Percentiles rank a stretch among this genome's conserved stretches.
phyloP scores from a whole-genome alignment of 108 stramenopile species.

The Discostella stelligeroides region DNA sequence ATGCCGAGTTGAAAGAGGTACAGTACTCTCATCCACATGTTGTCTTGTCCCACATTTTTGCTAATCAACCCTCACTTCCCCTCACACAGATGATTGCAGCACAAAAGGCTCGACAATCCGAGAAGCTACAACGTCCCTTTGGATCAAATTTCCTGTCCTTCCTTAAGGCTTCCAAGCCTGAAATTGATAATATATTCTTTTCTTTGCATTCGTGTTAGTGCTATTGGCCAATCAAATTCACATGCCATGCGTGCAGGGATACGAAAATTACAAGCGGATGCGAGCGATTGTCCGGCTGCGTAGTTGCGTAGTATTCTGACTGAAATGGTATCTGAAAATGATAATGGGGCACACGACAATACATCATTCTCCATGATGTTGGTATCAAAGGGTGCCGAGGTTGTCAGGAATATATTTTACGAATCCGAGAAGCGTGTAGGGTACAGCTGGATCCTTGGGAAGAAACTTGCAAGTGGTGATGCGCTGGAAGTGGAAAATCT shows the following conservation, averaged over 20 bases:
- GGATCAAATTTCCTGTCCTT: slow-evolving; percentile 37
- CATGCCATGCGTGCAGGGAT: slow-evolving; percentile 35
- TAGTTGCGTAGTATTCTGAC: slow-evolving; percentile 14
- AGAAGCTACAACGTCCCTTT: slow-evolving; percentile 25
- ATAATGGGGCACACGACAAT: neutral
- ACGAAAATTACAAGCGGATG: slow-evolving; percentile 33
- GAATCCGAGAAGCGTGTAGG: slow-evolving; percentile 33
- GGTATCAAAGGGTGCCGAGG: slow-evolving; percentile 29
- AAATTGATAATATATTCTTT: slow-evolving; percentile 52
- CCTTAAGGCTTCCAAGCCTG: slow-evolving; percentile 39
- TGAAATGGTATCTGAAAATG: slow-evolving; percentile 8
- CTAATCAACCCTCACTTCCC: neutral
- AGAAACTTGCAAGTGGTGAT: slow-evolving; percentile 39
- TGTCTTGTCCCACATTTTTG: neutral
- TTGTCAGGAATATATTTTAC: slow-evolving; percentile 19
- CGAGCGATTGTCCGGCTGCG: slow-evolving; percentile 23
- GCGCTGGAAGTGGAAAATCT: slow-evolving; percentile 33
- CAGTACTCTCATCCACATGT: neutral
- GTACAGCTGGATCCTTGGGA: slow-evolving; percentile 43
- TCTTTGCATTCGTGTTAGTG: slow-evolving; percentile 54
- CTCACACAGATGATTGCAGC: slow-evolving; percentile 33
- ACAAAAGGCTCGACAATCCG: slow-evolving; percentile 20
- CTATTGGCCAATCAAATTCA: slow-evolving; percentile 53
- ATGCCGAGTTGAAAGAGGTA: slow-evolving; percentile 42
- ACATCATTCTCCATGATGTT: slow-evolving; percentile 25